phyloP scores from a whole-genome alignment of 1,284 basidiomycete genomes.

The Filobasidium uniguttulatum region DNA sequence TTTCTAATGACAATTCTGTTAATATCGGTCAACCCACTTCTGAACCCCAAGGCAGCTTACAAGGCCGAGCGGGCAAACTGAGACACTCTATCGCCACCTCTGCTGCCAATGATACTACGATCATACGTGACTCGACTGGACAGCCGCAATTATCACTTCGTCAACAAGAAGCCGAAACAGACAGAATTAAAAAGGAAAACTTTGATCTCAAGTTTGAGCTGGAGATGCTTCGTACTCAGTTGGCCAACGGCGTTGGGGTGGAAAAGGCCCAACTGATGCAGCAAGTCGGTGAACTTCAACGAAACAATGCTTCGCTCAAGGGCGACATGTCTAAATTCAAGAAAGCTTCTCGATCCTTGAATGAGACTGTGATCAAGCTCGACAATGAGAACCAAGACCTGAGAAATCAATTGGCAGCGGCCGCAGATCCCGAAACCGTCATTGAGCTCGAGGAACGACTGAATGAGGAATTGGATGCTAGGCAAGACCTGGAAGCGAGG shows the following conservation, averaged over 20 bases:
- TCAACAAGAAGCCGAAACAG: background rate
- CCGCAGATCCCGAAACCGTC: background rate
- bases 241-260: background rate
- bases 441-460: conserved; percentile 20
- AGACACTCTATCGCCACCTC: background rate
- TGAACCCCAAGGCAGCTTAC: background rate
- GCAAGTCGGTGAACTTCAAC: background rate
- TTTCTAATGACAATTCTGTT: background rate
- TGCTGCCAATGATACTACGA: background rate
- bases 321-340: background rate
- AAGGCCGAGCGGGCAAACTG: background rate
- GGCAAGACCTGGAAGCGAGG: conserved; percentile 4
- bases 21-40: background rate
- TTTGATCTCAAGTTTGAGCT: background rate
- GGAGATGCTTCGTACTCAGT: background rate
- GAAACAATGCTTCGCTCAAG: background rate
- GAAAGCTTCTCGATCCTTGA: background rate
- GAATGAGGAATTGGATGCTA: conserved; percentile 3
- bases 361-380: background rate
- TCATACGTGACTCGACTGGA: background rate
- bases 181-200: background rate
- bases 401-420: background rate
- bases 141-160: background rate
- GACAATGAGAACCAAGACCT: background rate
- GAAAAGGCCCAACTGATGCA: background rate